Percentiles rank a stretch among this genome's conserved stretches.
Evolutionary conservation across 192 early-diverging fungal species (phyloP).

Genomic region (Lunasporangiospora selenospora): DNA sequence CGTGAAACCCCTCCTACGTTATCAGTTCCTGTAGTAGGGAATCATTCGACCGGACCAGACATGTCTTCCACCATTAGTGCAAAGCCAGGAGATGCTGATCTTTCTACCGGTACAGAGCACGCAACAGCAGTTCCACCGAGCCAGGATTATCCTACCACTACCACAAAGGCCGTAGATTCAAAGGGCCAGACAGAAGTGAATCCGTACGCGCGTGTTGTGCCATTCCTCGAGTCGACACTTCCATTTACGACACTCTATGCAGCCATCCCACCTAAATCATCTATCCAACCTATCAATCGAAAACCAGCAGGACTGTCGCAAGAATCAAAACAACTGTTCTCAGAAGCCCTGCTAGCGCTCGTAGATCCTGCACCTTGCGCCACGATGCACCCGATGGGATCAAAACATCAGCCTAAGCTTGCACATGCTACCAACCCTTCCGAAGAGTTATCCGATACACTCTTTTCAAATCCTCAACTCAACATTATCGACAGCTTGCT

Average conservation of each 20-base stretch:
- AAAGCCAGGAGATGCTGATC: no score
- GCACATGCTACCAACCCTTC: constrained; percentile 22
- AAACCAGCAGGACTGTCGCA: constrained; percentile 19
- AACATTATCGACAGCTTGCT: constrained; percentile 32
- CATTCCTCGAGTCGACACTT: constrained; percentile 15
- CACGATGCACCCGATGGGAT: background rate
- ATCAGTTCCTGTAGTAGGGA: no score
- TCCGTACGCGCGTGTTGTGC: constrained; percentile 23
- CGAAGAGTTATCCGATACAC: constrained; percentile 20
- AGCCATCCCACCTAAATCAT: constrained; percentile 7
- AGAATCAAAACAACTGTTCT: constrained; percentile 26
- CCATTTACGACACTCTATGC: constrained; percentile 21
- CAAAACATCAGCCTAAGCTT: constrained; percentile 10
- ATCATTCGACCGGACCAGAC: no score
- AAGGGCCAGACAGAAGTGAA: constrained; percentile 16
- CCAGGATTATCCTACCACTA: no score
- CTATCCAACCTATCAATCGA: background rate
- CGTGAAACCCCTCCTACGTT: no score
- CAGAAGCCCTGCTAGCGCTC: constrained; percentile 25
- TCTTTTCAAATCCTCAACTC: constrained; percentile 23
- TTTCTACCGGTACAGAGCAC: no score
- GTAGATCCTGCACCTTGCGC: constrained; percentile 18
- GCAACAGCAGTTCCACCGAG: no score
- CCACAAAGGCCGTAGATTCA: no score
- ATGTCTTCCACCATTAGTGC: no score